phyloP scores from a whole-genome alignment of 495 filamentous ascomycete species.

The Talaromyces nanjingensis region DNA sequence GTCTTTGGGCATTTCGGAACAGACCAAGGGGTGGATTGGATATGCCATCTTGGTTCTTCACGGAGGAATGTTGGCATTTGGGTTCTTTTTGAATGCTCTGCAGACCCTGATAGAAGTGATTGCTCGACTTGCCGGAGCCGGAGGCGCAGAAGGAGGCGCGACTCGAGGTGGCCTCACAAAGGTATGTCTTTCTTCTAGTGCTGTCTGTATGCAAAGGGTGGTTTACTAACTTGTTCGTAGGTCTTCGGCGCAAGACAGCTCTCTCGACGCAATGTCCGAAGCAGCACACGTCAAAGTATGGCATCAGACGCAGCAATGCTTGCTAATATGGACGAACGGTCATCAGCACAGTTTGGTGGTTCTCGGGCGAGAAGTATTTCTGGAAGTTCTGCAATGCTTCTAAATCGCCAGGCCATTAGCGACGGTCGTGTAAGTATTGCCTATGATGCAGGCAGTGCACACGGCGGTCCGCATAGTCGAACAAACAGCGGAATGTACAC shows the following conservation, averaged over 20 bases:
- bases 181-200: constrained; percentile 28
- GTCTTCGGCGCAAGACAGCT: constrained; percentile 92
- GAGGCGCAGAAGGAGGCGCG: constrained; percentile 64
- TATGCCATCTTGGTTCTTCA: constrained; percentile 87
- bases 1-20: constrained; percentile 65
- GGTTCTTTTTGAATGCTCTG: constrained; percentile 86
- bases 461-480: constrained; percentile 39
- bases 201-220: neutral
- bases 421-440: constrained; percentile 40
- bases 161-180: constrained; percentile 83
- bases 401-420: constrained; percentile 47
- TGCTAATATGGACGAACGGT: constrained; percentile 51
- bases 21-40: constrained; percentile 86
- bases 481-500: constrained; percentile 49
- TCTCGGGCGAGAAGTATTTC: constrained; percentile 75
- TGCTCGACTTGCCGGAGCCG: constrained; percentile 72
- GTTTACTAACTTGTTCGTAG: constrained; percentile 16
- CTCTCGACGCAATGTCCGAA: constrained; percentile 63
- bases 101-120: constrained; percentile 84
- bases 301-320: constrained; percentile 77
- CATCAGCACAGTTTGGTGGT: constrained; percentile 58
- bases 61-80: constrained; percentile 79
- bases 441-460: constrained; percentile 40
- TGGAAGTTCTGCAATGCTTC: constrained; percentile 69
- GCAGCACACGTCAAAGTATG: constrained; percentile 63